Conservation (phyloP, 2,329 filamentous ascomycete genomes). For the Botrytis pseudocinerea region DNA sequence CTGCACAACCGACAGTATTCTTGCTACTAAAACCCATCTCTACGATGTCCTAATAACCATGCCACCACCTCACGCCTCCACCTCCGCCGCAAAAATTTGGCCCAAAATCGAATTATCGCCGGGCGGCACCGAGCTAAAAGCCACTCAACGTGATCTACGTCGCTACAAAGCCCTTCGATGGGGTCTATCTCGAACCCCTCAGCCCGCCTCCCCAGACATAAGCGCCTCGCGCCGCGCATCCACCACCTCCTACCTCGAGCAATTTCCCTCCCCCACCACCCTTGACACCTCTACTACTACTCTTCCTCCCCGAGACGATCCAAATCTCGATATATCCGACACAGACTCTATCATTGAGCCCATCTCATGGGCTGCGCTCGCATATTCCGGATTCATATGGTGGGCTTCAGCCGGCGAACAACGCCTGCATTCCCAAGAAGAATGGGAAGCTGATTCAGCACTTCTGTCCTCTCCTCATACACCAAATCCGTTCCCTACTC, state of each 20-base stretch:
- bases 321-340: conserved; percentile 49
- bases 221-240: conserved; percentile 24
- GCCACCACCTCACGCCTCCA: conserved; percentile 60
- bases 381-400: conserved; percentile 85
- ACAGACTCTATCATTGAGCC: conserved; percentile 61
- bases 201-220: conserved; percentile 26
- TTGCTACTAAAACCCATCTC: conserved; percentile 80
- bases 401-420: conserved; percentile 83
- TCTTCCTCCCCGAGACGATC: conserved; percentile 42
- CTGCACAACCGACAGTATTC: conserved; percentile 92
- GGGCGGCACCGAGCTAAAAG: conserved; percentile 65
- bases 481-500: conserved; percentile 38
- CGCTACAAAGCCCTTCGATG: conserved; percentile 70
- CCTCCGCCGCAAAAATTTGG: conserved; percentile 65
- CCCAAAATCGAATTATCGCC: conserved; percentile 70
- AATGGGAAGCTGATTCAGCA: conserved; percentile 57
- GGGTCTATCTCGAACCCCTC: conserved; percentile 53
- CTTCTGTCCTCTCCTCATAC: conserved; percentile 47
- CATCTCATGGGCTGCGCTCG: conserved; percentile 69
- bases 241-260: conserved; percentile 22
- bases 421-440: conserved; percentile 59
- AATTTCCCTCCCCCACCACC: conserved; percentile 28
- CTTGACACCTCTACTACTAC: conserved; percentile 32
- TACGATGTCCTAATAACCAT: conserved; percentile 90
- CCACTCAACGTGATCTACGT: conserved; percentile 85